Evolutionary conservation across 257 asterid species (phyloP).

Genomic region (Fraxinus excelsior): DNA sequence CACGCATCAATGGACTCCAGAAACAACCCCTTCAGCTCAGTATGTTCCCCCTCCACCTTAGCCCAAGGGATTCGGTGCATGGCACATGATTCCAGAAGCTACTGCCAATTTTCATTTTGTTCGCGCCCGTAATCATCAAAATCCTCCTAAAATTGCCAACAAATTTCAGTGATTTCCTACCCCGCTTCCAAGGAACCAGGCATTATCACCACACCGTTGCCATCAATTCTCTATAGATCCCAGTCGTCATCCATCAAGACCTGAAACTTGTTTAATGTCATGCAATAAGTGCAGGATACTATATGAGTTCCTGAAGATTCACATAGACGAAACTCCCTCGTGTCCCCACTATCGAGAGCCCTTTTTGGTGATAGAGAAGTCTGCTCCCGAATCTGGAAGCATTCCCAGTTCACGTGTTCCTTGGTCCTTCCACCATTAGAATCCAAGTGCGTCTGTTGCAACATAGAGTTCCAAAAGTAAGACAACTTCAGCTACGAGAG

Average conservation of each 20-base stretch:
- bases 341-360: slow-evolving; percentile 48
- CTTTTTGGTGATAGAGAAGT: slow-evolving; percentile 48
- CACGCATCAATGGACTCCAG: too few species aligned
- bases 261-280: slow-evolving; percentile 55
- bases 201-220: not conserved
- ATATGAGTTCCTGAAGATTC: slow-evolving; percentile 26
- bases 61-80: slow-evolving; percentile 2
- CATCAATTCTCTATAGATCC: slow-evolving; percentile 5
- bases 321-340: slow-evolving; percentile 41
- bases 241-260: not conserved
- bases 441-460: slow-evolving; percentile 18
- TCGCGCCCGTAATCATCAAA: not conserved
- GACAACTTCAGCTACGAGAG: slow-evolving; percentile 16
- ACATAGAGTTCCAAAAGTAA: slow-evolving; percentile 21
- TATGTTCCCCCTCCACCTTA: not conserved
- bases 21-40: too few species aligned
- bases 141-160: not conserved
- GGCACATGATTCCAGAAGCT: not conserved
- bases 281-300: slow-evolving; percentile 49
- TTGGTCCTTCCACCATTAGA: slow-evolving; percentile 22
- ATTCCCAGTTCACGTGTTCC: slow-evolving; percentile 8
- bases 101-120: not conserved
- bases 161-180: slow-evolving; percentile 1
- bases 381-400: slow-evolving; percentile 40
- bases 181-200: not conserved